Evolutionary conservation across 805 yeast species (phyloP), one percentile per base, ranked within the genome.

Genomic region (Cyberlindnera maclurae): DNA sequence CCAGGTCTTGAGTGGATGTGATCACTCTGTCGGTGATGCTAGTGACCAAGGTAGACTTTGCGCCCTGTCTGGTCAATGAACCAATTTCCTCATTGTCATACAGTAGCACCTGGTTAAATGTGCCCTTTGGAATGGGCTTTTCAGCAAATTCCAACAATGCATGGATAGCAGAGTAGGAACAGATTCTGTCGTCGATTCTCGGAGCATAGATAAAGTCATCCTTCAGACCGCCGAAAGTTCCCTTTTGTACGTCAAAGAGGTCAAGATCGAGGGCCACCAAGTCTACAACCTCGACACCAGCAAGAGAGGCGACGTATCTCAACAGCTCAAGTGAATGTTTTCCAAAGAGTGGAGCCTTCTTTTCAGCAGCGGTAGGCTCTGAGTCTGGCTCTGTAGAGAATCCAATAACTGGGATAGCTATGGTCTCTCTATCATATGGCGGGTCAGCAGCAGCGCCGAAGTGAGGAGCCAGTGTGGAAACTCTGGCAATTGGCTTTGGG

Each of bases 61-160:
- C 88, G 50, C 96, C 95, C 50, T 79, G 85, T 59, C 90, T 75
- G 5, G 87, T 70, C 27, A 77, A 71, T 6, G 90, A 80, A 9
- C 95, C 95, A 40, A 86, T 73, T 62, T 86, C 96, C 62, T 86
- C 96, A 56, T 82, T 77, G 53, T 84, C 93, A 50, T 74, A 82
- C 47, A 82, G 64, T 3, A 81, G 79, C 2, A 80, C 86, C 39
- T 79, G 59, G 26, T 75, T 68, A 52, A 79, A 78, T 1, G 64
- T 52, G 29, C 66, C 68, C 4, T 38, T 39, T 15, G 57, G 57
- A 30, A 63, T 49, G 33, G 63, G 65, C 18, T 48, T 47, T 33
- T 61, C 57, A n/a, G 70, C 53, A 28, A 61, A 62, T 42, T 69
- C 73, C 34, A 82, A 58, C 44, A 86, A 63, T 1, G 82, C 77